phyloP scores from a whole-genome alignment of 2,329 filamentous ascomycete species.

The Calonectria pauciramosa region DNA sequence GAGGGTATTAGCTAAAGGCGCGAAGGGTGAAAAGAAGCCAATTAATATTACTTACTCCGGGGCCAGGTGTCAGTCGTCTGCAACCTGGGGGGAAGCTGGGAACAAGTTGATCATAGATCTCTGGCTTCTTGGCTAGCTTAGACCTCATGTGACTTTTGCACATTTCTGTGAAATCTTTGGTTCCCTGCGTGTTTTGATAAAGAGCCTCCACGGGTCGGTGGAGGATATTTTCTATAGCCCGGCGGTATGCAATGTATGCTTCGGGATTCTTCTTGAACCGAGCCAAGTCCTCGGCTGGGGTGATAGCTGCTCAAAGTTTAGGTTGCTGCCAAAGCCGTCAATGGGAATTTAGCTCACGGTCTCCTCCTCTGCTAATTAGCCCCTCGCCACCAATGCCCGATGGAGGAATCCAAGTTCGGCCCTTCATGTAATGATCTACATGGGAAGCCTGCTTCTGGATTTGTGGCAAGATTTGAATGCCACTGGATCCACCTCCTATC shows the following conservation, averaged over 20 bases:
- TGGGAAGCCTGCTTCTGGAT: constrained; percentile 3
- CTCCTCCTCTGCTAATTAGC: not conserved
- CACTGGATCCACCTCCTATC: constrained; percentile 51
- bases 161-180: not conserved
- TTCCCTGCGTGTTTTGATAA: not conserved
- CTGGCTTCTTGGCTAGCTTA: constrained; percentile 13
- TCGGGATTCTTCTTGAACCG: not conserved
- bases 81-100: constrained; percentile 7
- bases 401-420: constrained; percentile 12
- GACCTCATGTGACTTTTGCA: not conserved
- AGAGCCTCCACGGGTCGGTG: not conserved
- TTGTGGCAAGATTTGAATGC: constrained; percentile 49
- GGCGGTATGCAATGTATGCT: not conserved
- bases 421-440: constrained; percentile 10
- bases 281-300: not conserved
- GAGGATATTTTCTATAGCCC: not conserved
- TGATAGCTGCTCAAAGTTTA: not conserved
- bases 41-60: not conserved
- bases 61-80: constrained; percentile 5
- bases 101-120: constrained; percentile 5
- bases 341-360: not conserved
- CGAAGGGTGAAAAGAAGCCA: not conserved
- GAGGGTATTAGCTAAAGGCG: too few relatives aligned
- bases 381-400: not conserved
- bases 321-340: not conserved